Base-by-base conservation (phyloP, 2,329 filamentous ascomycete species). In the Exophiala dermatitidis region DNA sequence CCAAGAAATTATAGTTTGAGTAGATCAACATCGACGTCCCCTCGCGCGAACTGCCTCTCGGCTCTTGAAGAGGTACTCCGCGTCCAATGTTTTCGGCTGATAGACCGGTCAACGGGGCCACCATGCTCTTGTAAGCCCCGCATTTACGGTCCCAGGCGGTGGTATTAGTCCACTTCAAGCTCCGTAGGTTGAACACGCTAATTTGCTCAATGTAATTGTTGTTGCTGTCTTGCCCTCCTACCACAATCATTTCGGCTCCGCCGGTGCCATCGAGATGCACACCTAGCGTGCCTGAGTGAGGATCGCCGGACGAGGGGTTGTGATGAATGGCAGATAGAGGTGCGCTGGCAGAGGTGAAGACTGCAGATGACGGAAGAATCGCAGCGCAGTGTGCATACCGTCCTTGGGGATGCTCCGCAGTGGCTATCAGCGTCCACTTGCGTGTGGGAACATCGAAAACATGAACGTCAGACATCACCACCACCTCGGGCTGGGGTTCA, bases 151-250 rank as follows among this genome's bases (percentile, higher is more conserved):
- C 90, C 43, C 97, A 77, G 1, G 84, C 77, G 59, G 88, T 88
- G 1, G 90, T 96, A 12, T 87, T 88, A 1, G 89, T 95, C 93
- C 93, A 98, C 71, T 93, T 95, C 55, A 97, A 73, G 67, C 89
- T 96, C 46, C 93, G 82, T 29, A 98, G 76, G 65, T 98, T 98
- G 76, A 98, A 98, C 2, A 98, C 89, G 67, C 90, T 97, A 60
- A 98, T 94, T 70, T 98, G 90, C 70, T 98, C 91, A 62, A 98
- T 98, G 67, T 98, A 98, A 68, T 95, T 90, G 68, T 98, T 98
- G n/a, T 86, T 85, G 50, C 88, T 93, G 66, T 98, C 93, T 69
- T 98, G 93, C 0, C 93, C 93, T 56, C 93, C 93, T 5, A 97
- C 90, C 9, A 98, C 85, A 4, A 98, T 81, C 91, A 98, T 96